Evolutionary conservation across 2,329 filamentous ascomycete genomes (phyloP).

Genomic region (Paraconiothyrium sp.): DNA sequence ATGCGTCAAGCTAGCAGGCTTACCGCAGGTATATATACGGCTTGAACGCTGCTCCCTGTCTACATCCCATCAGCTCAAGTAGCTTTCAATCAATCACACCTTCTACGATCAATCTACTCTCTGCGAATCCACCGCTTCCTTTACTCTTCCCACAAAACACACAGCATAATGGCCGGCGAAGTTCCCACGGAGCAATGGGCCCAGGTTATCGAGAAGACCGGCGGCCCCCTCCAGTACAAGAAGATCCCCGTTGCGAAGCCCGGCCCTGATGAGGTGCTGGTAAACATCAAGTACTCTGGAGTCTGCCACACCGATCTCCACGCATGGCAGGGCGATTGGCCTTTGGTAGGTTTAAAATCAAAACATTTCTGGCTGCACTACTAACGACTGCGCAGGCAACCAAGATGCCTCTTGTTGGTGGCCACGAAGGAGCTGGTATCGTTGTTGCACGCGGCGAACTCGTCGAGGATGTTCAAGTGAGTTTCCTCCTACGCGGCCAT

Average conservation of each 20-base stretch:
- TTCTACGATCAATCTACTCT: conserved; percentile 7
- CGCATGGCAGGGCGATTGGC: conserved; percentile 91
- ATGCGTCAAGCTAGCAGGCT: conserved; percentile 22
- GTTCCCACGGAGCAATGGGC: conserved; percentile 91
- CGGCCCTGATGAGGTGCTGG: conserved; percentile 86
- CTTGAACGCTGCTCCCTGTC: neutral
- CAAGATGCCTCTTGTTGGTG: conserved; percentile 87
- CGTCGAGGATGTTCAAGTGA: conserved; percentile 73
- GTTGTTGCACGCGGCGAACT: conserved; percentile 83
- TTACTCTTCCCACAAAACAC: neutral
- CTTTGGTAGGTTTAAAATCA: conserved; percentile 58
- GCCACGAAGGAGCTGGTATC: conserved; percentile 79
- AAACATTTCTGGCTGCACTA: neutral
- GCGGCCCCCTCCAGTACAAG: conserved; percentile 76
- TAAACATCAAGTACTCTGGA: conserved; percentile 90
- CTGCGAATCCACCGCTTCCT: neutral
- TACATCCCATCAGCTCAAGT: conserved; percentile 11
- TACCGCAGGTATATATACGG: conserved; percentile 26
- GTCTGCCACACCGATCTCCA: conserved; percentile 90
- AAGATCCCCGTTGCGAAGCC: conserved; percentile 83
- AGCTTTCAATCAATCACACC: neutral
- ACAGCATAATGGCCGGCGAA: conserved; percentile 56
- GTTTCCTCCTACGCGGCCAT: neutral
- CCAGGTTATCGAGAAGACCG: conserved; percentile 85
- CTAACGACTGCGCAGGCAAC: conserved; percentile 53